Base-by-base conservation (phyloP, 2,329 filamentous ascomycete genomes). In the Akanthomyces lecanii region DNA sequence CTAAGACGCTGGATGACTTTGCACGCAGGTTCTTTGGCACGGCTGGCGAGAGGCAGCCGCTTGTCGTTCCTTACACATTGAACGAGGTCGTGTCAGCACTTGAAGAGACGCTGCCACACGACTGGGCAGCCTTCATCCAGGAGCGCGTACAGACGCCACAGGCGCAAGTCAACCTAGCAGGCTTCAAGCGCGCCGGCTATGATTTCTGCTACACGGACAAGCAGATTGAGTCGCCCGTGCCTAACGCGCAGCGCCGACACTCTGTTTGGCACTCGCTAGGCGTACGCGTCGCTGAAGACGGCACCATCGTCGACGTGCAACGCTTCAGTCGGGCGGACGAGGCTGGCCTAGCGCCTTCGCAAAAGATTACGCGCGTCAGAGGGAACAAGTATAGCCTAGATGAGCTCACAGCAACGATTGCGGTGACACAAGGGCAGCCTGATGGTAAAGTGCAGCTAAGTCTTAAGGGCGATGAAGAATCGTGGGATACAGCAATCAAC, bases 371-470 rank as follows among this genome's bases (percentile, higher is more conserved):
- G 18, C 33, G 42, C 12, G 51, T 65, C 42, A 44, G 42, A 12
- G 63, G 50, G 25, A 21, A 44, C 21, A 12, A 42, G 47, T 63
- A 51, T 38, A 58, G 55, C 30, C 25, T 63, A 23, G 51, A 63
- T 10, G 33, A n/a, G 40, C 42, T 63, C 6, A 36, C 61, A 21
- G 23, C 33, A 16, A 47, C 56, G 14, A 54, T 54, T 48, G 28
- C 18, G 21, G 11, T 48, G 81, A 85, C 47, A 62, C 80, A 38
- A 28, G 38, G 40, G 8, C 40, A 48, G 7, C n/a, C 12, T 1
- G 23, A 52, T 10, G 36, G 40, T 28, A 38, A 40, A 28, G 51
- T 54, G 48, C 28, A 14, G 23, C 5, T 62, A 36, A 36, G 30
- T 12, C 28, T 54, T 18, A 12, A 21, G n/a, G 25, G 36, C 18